phyloP scores from a whole-genome alignment of 768 basidiomycete species.

The Mycena amicta region DNA sequence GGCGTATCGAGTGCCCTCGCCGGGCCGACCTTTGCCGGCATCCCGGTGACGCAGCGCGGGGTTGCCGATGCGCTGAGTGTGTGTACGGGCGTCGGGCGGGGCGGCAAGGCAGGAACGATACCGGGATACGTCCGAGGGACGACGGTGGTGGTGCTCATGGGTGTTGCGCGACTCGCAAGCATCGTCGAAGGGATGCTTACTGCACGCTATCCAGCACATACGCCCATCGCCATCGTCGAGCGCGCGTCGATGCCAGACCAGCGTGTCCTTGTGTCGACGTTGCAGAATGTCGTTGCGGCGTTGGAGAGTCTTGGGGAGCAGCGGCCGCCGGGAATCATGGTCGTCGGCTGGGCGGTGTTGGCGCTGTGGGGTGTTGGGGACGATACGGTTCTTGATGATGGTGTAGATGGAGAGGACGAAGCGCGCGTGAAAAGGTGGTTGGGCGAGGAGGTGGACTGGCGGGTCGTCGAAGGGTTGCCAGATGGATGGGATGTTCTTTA shows the following conservation, averaged over 20 bases:
- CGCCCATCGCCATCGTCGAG: slow-evolving; percentile 93
- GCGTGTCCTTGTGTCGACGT: slow-evolving; percentile 76
- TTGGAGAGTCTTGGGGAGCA: slow-evolving; percentile 81
- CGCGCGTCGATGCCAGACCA: slow-evolving; percentile 95
- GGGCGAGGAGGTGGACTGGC: slow-evolving; percentile 56
- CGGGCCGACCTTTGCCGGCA: slow-evolving; percentile 85
- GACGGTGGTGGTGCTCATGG: slow-evolving; percentile 91
- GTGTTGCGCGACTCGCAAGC: slow-evolving; percentile 80
- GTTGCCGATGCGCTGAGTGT: slow-evolving; percentile 88
- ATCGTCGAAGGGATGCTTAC: slow-evolving; percentile 64
- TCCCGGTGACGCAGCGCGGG: slow-evolving; percentile 95
- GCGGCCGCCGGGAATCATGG: slow-evolving; percentile 93
- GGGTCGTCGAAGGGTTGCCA: slow-evolving; percentile 64
- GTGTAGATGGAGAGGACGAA: slow-evolving; percentile 44
- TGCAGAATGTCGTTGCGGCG: slow-evolving; percentile 69
- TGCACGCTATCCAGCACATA: slow-evolving; percentile 65
- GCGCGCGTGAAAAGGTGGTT: slow-evolving; percentile 63
- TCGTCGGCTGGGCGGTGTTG: slow-evolving; percentile 90
- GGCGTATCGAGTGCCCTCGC: slow-evolving; percentile 90
- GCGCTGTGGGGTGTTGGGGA: slow-evolving; percentile 76
- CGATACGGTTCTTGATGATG: slow-evolving; percentile 68
- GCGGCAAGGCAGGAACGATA: slow-evolving; percentile 80
- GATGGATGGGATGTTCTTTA: slow-evolving; percentile 34
- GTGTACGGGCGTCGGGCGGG: slow-evolving; percentile 91
- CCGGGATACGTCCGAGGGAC: slow-evolving; percentile 84